Evolutionary conservation across 2,329 filamentous ascomycete genomes (phyloP).

Genomic region (Colletotrichum spaethianum): DNA sequence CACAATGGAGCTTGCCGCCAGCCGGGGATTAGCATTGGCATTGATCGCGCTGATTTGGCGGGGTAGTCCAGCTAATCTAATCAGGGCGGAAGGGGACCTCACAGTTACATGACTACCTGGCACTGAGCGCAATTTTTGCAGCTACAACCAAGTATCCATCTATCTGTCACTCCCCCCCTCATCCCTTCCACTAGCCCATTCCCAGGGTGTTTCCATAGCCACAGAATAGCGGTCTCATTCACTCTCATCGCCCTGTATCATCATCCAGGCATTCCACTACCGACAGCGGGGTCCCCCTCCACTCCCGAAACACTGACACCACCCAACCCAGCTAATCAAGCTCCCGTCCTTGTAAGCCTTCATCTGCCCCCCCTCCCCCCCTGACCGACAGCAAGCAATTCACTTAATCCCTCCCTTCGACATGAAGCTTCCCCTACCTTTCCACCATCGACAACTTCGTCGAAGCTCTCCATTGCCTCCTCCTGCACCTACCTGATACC

Average conservation of each 20-base stretch:
- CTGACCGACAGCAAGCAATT: conserved; percentile 29
- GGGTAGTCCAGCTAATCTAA: conserved; percentile 27
- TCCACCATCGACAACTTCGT: conserved; percentile 15
- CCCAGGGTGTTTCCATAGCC: conserved; percentile 26
- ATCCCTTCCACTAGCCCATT: background rate
- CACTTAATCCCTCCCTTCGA: conserved; percentile 15
- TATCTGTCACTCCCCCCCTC: background rate
- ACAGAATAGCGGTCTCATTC: conserved; percentile 20
- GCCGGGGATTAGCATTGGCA: background rate
- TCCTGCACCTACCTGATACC: conserved; percentile 1
- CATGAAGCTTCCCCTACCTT: conserved; percentile 25
- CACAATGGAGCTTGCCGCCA: conserved; percentile 28
- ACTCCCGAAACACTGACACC: conserved; percentile 38
- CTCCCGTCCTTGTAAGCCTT: conserved; percentile 41
- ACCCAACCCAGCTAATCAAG: conserved; percentile 33
- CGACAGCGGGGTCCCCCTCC: conserved; percentile 37
- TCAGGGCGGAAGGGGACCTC: conserved; percentile 9
- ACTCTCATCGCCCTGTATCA: conserved; percentile 25
- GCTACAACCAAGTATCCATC: background rate
- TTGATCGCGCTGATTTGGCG: conserved; percentile 39
- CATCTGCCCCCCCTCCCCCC: conserved; percentile 26
- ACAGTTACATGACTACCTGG: conserved; percentile 24
- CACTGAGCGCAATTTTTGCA: background rate
- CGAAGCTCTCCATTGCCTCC: background rate
- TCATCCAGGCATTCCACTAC: conserved; percentile 34